Evolutionary conservation across 345 rosid species (phyloP).

Genomic region (Boechera retrofracta): DNA sequence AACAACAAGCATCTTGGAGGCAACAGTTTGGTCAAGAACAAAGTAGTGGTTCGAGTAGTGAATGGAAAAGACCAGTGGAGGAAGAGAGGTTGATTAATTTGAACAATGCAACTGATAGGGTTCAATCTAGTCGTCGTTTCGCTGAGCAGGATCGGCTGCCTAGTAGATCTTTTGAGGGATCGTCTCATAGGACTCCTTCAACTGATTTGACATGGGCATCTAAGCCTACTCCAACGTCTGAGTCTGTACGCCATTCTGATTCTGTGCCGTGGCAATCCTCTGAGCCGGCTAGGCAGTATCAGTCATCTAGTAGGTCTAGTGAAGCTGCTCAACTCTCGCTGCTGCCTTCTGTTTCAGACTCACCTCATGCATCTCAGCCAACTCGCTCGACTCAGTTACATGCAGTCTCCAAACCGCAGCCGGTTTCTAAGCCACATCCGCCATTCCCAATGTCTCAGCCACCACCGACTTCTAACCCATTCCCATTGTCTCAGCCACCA

Average conservation of each 20-base stretch:
- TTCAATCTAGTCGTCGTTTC: constrained; percentile 39
- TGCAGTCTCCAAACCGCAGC: constrained; percentile 40
- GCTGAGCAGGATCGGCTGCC: constrained; percentile 30
- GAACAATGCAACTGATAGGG: constrained; percentile 44
- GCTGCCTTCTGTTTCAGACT: constrained; percentile 29
- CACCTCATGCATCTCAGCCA: constrained; percentile 21
- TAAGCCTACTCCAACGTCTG: constrained; percentile 29
- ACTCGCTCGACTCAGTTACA: constrained; percentile 21
- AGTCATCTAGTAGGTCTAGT: constrained; percentile 35
- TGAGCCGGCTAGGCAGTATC: constrained; percentile 28
- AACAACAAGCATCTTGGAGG: constrained; percentile 36
- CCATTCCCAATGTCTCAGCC: constrained; percentile 16
- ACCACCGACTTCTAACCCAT: background rate
- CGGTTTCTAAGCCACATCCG: constrained; percentile 18
- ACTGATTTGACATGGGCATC: constrained; percentile 38
- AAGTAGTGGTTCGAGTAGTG: constrained; percentile 44
- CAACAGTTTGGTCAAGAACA: constrained; percentile 45
- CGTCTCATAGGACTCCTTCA: constrained; percentile 34
- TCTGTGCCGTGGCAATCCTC: constrained; percentile 21
- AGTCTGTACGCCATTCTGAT: constrained; percentile 20
- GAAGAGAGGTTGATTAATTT: constrained; percentile 40
- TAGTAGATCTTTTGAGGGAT: constrained; percentile 23
- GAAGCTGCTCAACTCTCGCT: constrained; percentile 41
- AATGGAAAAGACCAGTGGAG: constrained; percentile 33
- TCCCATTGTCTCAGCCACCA: constrained; percentile 21